Conservation (phyloP, 1,284 basidiomycete species). For the Naganishia cerealis region DNA sequence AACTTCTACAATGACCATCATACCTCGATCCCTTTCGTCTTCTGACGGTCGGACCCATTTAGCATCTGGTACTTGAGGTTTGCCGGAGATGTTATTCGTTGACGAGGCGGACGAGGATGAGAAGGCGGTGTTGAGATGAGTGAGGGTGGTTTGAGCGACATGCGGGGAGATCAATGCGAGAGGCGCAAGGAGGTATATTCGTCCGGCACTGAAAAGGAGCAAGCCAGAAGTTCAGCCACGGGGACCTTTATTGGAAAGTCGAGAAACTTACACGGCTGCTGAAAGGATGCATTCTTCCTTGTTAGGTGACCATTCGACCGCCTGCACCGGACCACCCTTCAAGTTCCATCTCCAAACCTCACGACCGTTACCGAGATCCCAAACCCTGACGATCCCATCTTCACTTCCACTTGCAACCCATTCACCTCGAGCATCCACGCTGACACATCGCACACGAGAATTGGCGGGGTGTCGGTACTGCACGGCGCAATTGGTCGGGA, state of each 20-base stretch:
- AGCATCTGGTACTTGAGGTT: conserved; percentile 47
- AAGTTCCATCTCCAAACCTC: conserved; percentile 88
- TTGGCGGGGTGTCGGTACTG: conserved; percentile 65
- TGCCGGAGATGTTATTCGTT: conserved; percentile 46
- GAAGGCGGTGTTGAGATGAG: conserved; percentile 55
- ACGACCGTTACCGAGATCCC: conserved; percentile 90
- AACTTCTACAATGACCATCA: conserved; percentile 57
- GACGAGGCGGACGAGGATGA: conserved; percentile 48
- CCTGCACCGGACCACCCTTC: conserved; percentile 70
- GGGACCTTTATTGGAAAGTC: background rate
- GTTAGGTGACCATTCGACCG: conserved; percentile 91
- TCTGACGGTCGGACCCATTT: conserved; percentile 59
- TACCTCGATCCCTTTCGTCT: conserved; percentile 56
- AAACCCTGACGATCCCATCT: conserved; percentile 78
- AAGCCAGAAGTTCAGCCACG: conserved; percentile 5
- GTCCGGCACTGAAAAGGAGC: conserved; percentile 55
- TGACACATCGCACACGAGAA: conserved; percentile 70
- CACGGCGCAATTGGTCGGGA: conserved; percentile 82
- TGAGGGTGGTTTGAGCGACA: conserved; percentile 66
- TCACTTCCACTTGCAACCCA: conserved; percentile 95
- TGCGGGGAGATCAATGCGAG: conserved; percentile 64
- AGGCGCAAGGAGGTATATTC: conserved; percentile 78
- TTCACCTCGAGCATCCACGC: conserved; percentile 80
- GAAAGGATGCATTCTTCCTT: conserved; percentile 78
- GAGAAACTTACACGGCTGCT: conserved; percentile 68